Conservation (phyloP, 192 early-diverging fungal species). For the Umbelopsis vinacea region DNA sequence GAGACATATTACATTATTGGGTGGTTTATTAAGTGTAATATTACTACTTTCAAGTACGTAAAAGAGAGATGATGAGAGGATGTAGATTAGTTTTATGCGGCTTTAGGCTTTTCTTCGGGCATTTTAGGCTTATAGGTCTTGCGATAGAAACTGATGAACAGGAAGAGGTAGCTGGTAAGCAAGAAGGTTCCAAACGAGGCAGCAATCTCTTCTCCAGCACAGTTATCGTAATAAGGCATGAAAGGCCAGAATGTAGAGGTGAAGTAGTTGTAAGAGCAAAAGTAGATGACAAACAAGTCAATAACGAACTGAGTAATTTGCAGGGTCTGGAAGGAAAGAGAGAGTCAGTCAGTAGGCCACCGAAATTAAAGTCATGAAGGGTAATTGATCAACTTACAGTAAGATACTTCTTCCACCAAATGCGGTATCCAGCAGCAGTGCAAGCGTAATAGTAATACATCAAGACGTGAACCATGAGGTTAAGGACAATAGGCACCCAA, state of each 20-base stretch:
- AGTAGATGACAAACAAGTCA: slow-evolving; percentile 83
- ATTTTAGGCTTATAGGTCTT: slow-evolving; percentile 62
- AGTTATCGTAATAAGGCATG: slow-evolving; percentile 65
- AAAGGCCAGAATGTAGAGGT: slow-evolving; percentile 63
- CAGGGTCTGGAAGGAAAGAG: slow-evolving; percentile 62
- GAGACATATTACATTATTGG: too few relatives aligned
- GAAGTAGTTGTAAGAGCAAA: slow-evolving; percentile 84
- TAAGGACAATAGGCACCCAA: slow-evolving; percentile 80
- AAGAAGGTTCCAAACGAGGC: slow-evolving; percentile 79
- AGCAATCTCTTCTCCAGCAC: slow-evolving; percentile 73
- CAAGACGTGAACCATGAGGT: slow-evolving; percentile 84
- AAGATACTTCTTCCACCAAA: slow-evolving; percentile 93
- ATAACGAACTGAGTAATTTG: slow-evolving; percentile 91
- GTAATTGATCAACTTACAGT: too few relatives aligned
- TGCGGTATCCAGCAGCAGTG: slow-evolving; percentile 69
- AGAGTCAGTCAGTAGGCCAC: too few relatives aligned
- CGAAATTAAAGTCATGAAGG: too few relatives aligned
- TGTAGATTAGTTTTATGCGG: neutral
- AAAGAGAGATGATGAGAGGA: neutral
- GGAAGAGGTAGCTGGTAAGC: slow-evolving; percentile 77
- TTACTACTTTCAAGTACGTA: neutral
- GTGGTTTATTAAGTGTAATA: neutral
- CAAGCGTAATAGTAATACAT: slow-evolving; percentile 91
- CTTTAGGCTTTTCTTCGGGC: slow-evolving; percentile 13
- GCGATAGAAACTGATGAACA: slow-evolving; percentile 89